Conservation (phyloP, 1,284 basidiomycete genomes). For the Cryptococcus deneoformans region DNA sequence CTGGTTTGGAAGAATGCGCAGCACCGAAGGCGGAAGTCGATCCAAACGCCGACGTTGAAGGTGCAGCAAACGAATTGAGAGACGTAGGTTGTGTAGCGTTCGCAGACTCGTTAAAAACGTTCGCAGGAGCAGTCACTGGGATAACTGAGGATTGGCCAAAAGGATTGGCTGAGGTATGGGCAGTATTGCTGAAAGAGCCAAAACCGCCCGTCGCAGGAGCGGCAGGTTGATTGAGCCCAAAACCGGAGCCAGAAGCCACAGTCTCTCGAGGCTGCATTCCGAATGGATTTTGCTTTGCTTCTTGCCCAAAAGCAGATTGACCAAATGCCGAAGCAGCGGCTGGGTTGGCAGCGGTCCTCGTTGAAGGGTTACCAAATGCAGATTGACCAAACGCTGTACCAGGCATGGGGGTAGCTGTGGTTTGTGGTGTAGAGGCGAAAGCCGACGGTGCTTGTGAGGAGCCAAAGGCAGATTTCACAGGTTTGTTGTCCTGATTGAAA, state of each 20-base stretch:
- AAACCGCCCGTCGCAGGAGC: too few relatives aligned
- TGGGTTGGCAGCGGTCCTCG: slow-evolving; percentile 4
- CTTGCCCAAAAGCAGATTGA: slow-evolving; percentile 40
- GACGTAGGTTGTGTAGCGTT: slow-evolving; percentile 4
- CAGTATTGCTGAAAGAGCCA: too few relatives aligned
- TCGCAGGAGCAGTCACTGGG: too few relatives aligned
- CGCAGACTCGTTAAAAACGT: neutral
- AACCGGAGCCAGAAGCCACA: too few relatives aligned
- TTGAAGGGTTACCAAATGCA: slow-evolving; percentile 9
- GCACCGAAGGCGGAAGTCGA: slow-evolving; percentile 13
- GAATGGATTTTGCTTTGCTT: slow-evolving; percentile 21
- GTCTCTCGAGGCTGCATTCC: slow-evolving; percentile 7
- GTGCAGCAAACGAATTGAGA: slow-evolving; percentile 9
- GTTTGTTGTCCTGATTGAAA: slow-evolving; percentile 15
- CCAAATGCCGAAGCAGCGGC: slow-evolving; percentile 52
- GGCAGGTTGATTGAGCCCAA: too few relatives aligned
- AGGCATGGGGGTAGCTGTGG: slow-evolving; percentile 35
- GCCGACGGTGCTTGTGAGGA: slow-evolving; percentile 19
- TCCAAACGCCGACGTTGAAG: slow-evolving; percentile 28
- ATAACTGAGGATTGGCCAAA: neutral
- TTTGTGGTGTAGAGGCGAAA: slow-evolving; percentile 11
- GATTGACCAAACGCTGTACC: slow-evolving; percentile 53
- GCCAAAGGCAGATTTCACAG: slow-evolving; percentile 15
- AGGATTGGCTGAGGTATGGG: slow-evolving; percentile 5
- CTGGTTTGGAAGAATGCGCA: slow-evolving; percentile 4